Evolutionary conservation across 2,329 filamentous ascomycete species (phyloP), one percentile per base, ranked within the genome.

Genomic region (Mycogone perniciosa): DNA sequence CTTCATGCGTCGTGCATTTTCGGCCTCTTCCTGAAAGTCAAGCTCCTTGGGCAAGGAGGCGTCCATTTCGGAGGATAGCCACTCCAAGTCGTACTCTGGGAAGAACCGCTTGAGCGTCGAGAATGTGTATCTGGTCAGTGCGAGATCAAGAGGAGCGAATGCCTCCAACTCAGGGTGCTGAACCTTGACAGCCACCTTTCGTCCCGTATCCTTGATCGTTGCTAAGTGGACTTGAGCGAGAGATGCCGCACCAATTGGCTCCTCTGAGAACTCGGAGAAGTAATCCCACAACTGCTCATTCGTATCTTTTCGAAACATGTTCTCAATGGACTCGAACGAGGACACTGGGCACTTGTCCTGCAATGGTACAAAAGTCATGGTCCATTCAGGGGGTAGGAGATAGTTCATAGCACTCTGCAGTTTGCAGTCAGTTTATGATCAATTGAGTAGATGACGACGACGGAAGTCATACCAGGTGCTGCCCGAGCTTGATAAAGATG

Each of bases 401-500:
- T 97, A 97, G 64, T 93, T 95, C 87, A 97, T 88, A 57, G 89
- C 92, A 67, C 89, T 96, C 81, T 85, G 57, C 30, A 3, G 34
- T 6, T 54, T 64, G 34, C 52, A 67, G 62, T 44, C 35, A 20
- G 33, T 11, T 40, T 37, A 30, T 30, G 42, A 31, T 13, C 6
- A 51, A 43, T 40, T 34, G n/a, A 6, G 39, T 45, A 27, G 29
- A 27, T 43, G 13, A 27, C 29, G 26, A 11, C 26, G 7, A 7
- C 26, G 40, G 11, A 39, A 20, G 26, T 7, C 70, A 39, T 75
- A 85, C 83, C 69, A 99, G 69, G 70, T 99, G 93, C 63, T 99
- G 93, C 6, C 93, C 93, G 37, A 99, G 75, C 71, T 99, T 99
- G 67, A 99, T 97, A 62, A 97, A 99, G 56, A 99, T 96, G 30